Evolutionary conservation across 805 yeast genomes (phyloP), one percentile per base, ranked within the genome.

Genomic region (Komagataella mondaviorum): DNA sequence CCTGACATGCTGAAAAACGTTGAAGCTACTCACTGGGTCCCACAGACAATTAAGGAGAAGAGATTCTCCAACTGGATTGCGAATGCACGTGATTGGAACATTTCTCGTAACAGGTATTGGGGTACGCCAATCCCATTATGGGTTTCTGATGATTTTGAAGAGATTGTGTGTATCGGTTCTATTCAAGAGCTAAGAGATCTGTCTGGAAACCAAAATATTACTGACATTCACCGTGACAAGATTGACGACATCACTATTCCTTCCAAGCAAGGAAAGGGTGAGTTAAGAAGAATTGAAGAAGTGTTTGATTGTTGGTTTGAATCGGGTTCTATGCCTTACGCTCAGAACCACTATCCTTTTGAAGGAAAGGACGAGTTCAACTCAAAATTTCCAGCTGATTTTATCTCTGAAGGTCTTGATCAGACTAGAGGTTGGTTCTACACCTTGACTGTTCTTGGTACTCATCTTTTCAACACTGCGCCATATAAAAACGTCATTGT

Each of bases 371-470:
- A 87, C 14, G 67, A 67, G 48, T 91, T 91, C 71, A 63, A 71
- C 44, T 66, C 77, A 52, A 78, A 86, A 48, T 95, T 88, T 83
- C 99, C 99, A 48, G 99, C 96, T 47, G 91, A 93, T 69, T 93
- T 93, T 71, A 93, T 93, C 62, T 85, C 96, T 54, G 99, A 93
- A 76, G 99, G 99, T 72, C 79, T 93, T 61, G 99, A 93, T 72
- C 99, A 93, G 75, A 93, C 99, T 54, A 88, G 99, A 80, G 99
- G 99, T 66, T 93, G 99, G 99, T 93, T 93, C 73, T 93, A 93
- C 71, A 93, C 99, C 51, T 77, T 93, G 67, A 84, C 95, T 48
- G 96, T 93, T 22, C 77, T 93, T 62, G 99, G 98, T 68, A 88
- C 96, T 53, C 97, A 91, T 61, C 73, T 93, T 61, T 93, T 93